Evolutionary conservation across 371 early-diverging fungal species (phyloP), one percentile per base, ranked within the genome.

Genomic region (Syncephalastrum contaminatum): DNA sequence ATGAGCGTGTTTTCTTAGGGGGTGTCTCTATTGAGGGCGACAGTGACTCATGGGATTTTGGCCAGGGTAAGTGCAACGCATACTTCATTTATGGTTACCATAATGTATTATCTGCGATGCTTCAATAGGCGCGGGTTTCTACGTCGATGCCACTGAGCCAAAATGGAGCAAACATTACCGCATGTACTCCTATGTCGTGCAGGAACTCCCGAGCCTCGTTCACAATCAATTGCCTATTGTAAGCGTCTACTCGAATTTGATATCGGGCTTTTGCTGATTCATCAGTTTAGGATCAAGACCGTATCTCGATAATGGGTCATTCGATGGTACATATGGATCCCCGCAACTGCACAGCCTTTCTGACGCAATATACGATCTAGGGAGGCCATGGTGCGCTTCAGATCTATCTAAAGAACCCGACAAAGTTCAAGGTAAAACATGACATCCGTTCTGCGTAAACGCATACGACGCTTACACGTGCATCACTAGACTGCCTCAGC

Each of bases 351-450:
- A 15, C 45, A 58, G 41, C 19, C 7, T 43, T 43, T 53, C 7
- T 45, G 7, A 46, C 19, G 4, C 4, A 43, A 24, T n/a, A 19
- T 22, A 8, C 7, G 4, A 19, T 47, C n/a, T 53, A 81, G 84
- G 95, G 95, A 27, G 95, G 95, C n/a, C 95, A 95, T 70, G 95
- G 95, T 55, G 95, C 95, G 4, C 75, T 95, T 46, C 73, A 85
- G 4, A 74, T 86, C 27, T 86, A 80, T 14, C 58, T 95, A 50
- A 84, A 83, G 66, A 90, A 91, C 53, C 86, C 88, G 3, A 66
- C 65, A 12, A 58, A 72, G 46, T 95, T 78, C 80, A 80, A 82
- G 69, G 79, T 70, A 55, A 25, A 25, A 25, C 25, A 16, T 12
- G 15, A 14, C 40, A 25, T 47, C 36, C 22, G 48, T 49, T 12